phyloP scores from a whole-genome alignment of 73 alveolate species.

The Paramecium bursaria region DNA sequence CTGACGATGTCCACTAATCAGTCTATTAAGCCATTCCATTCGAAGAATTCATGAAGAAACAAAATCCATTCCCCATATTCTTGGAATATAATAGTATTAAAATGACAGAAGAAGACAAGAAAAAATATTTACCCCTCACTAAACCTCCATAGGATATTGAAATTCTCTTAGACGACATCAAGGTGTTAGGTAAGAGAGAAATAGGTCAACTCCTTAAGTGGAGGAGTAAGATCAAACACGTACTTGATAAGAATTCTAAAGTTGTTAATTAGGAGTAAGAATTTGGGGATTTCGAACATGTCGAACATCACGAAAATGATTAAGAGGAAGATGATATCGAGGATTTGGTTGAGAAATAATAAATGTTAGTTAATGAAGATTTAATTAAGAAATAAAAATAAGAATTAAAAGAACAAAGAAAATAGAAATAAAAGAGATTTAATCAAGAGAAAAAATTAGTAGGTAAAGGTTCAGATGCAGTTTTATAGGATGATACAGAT shows the following conservation, averaged over 20 bases:
- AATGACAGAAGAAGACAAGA: slow-evolving; percentile 79
- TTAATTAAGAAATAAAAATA: slow-evolving; percentile 59
- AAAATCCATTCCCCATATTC: slow-evolving; percentile 93
- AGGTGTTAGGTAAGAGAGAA: slow-evolving; percentile 94
- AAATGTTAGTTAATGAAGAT: slow-evolving; percentile 57
- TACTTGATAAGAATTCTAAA: slow-evolving; percentile 71
- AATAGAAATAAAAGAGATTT: slow-evolving; percentile 15
- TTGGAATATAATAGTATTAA: slow-evolving; percentile 79
- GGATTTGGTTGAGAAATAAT: slow-evolving; percentile 70
- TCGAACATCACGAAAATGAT: slow-evolving; percentile 74
- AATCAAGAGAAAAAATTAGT: slow-evolving; percentile 27
- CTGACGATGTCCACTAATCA: slow-evolving; percentile 79
- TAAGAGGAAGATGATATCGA: slow-evolving; percentile 80
- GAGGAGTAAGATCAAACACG: slow-evolving; percentile 86
- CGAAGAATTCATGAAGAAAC: slow-evolving; percentile 85
- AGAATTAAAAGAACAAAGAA: slow-evolving; percentile 69
- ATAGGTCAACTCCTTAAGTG: slow-evolving; percentile 84
- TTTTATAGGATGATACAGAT: slow-evolving; percentile 68
- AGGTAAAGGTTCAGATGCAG: slow-evolving; percentile 14
- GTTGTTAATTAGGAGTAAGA: slow-evolving; percentile 81
- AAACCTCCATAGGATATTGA: slow-evolving; percentile 82
- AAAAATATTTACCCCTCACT: slow-evolving; percentile 67
- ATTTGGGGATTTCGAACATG: slow-evolving; percentile 66
- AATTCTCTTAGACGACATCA: slow-evolving; percentile 86
- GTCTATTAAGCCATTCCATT: slow-evolving; percentile 86